Base-by-base conservation (phyloP, 257 asterid species). In the Ocimum tenuiflorum region DNA sequence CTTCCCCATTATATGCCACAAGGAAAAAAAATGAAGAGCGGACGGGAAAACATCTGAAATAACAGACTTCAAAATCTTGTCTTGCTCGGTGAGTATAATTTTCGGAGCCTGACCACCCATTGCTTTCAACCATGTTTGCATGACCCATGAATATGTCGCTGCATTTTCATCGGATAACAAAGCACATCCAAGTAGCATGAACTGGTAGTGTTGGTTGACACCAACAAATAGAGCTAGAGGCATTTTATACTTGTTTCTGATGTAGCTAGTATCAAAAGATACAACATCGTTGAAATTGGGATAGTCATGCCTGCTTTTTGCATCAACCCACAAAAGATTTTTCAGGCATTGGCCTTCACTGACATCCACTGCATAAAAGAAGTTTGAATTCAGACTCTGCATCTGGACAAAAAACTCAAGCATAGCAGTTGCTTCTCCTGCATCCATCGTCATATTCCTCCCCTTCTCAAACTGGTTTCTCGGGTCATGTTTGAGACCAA, bases 191-290 rank as follows among this genome's bases (percentile, higher is more conserved):
- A 89, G 95, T 67, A 85, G 79, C 84, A 89, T 77, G 80, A 87
- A 87, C 83, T 92, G 99, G 73, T 84, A 89, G 75, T 92, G 97
- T 57, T 92, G 99, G 78, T 89, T 89, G 70, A 92, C 99, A 78
- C 99, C 99, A 72, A 86, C 67, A 48, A 89, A 86, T 45, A 88
- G 86, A 65, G 82, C 89, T 49, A 92, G 79, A 23, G 99, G 94
- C 87, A 87, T 87, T 77, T 88, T 87, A 65, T 89, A 83, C 80
- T 88, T 89, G 86, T 83, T 87, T 79, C 94, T 80, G 19, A 87
- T 70, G 59, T 89, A 92, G 58, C 86, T 84, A 22, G 95, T 92
- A 66, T 92, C 99, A 42, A 92, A 86, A 66, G 95, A 87, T 39
- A 92, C 89, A 66, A 87, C 97, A 70, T 92, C 99, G 47, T 72